phyloP scores from a whole-genome alignment of 768 basidiomycete species.

The Phaeotremella skinneri region DNA sequence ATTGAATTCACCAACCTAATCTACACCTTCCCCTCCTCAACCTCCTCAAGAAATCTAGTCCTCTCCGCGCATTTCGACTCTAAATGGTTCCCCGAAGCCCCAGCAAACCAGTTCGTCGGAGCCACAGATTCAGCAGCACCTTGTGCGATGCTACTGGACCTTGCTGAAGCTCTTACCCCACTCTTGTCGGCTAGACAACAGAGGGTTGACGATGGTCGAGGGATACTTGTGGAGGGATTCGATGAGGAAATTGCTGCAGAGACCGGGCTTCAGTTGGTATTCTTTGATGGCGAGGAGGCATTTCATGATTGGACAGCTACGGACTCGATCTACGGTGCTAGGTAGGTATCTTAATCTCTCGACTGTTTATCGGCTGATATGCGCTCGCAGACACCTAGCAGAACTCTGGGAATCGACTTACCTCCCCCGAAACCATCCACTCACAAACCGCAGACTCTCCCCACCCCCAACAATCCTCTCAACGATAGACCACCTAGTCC shows the following conservation, averaged over 20 bases:
- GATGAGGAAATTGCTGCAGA: slow-evolving; percentile 68
- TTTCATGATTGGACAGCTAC: slow-evolving; percentile 82
- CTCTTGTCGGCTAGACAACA: slow-evolving; percentile 46
- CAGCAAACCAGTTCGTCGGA: slow-evolving; percentile 86
- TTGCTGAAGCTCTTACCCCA: slow-evolving; percentile 76
- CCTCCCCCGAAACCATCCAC: slow-evolving; percentile 58
- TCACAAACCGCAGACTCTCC: slow-evolving; percentile 57
- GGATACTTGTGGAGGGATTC: slow-evolving; percentile 57
- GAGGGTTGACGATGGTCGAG: slow-evolving; percentile 63
- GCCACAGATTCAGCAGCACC: slow-evolving; percentile 96
- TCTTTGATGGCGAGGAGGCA: slow-evolving; percentile 98
- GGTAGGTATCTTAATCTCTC: slow-evolving; percentile 57
- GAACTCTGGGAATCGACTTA: slow-evolving; percentile 75
- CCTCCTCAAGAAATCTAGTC: slow-evolving; percentile 72
- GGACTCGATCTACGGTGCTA: slow-evolving; percentile 93
- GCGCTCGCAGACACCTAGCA: slow-evolving; percentile 76
- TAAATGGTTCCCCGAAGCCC: slow-evolving; percentile 73
- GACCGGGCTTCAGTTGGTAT: slow-evolving; percentile 84
- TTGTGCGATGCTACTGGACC: slow-evolving; percentile 88
- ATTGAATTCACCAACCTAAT: slow-evolving; percentile 85
- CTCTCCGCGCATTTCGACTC: slow-evolving; percentile 93
- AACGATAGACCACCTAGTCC: slow-evolving; percentile 82
- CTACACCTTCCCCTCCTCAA: slow-evolving; percentile 83
- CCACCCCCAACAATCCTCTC: slow-evolving; percentile 65
- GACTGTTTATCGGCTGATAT: not conserved